These are phyloP conservation scores for Nemania serpens DNA, from an alignment of 2,329 filamentous ascomycete genomes.

Conservation along the genomic window DNA sequence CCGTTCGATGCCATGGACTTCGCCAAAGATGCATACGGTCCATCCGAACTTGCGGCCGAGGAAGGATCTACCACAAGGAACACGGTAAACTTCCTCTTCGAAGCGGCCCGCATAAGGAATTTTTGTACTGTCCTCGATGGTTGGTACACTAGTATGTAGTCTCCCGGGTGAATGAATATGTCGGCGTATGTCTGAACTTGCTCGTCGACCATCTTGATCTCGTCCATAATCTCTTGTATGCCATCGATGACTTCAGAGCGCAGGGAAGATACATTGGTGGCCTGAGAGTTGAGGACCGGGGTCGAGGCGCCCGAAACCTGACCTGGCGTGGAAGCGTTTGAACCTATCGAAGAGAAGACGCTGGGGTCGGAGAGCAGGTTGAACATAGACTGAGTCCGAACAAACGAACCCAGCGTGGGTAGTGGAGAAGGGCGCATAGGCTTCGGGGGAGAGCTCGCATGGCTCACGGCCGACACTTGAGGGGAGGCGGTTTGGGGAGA, in stretches of 20 bases:
- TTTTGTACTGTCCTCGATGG: slow-evolving; percentile 86
- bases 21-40: slow-evolving; percentile 61
- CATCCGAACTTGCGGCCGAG: slow-evolving; percentile 45
- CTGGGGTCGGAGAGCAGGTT: slow-evolving; percentile 77
- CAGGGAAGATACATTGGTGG: slow-evolving; percentile 66
- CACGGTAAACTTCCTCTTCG: slow-evolving; percentile 90
- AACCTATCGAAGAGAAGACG: slow-evolving; percentile 54
- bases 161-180: slow-evolving; percentile 90
- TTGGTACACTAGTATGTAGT: slow-evolving; percentile 88
- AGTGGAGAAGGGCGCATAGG: slow-evolving; percentile 62
- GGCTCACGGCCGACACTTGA: slow-evolving; percentile 11
- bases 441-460: slow-evolving; percentile 28
- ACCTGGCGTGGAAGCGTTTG: slow-evolving; percentile 53
- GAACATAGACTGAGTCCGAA: slow-evolving; percentile 78
- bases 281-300: slow-evolving; percentile 47
- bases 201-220: slow-evolving; percentile 89
- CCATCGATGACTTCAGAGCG: slow-evolving; percentile 91
- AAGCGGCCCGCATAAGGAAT: slow-evolving; percentile 84
- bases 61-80: slow-evolving; percentile 73
- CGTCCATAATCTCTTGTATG: slow-evolving; percentile 94
- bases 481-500: slow-evolving; percentile 48
- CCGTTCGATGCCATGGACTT: slow-evolving; percentile 80
- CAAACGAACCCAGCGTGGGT: slow-evolving; percentile 66
- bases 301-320: slow-evolving; percentile 54
- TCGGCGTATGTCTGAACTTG: slow-evolving; percentile 88